phyloP scores from a whole-genome alignment of 345 rosid species.

The Combretum micranthum region DNA sequence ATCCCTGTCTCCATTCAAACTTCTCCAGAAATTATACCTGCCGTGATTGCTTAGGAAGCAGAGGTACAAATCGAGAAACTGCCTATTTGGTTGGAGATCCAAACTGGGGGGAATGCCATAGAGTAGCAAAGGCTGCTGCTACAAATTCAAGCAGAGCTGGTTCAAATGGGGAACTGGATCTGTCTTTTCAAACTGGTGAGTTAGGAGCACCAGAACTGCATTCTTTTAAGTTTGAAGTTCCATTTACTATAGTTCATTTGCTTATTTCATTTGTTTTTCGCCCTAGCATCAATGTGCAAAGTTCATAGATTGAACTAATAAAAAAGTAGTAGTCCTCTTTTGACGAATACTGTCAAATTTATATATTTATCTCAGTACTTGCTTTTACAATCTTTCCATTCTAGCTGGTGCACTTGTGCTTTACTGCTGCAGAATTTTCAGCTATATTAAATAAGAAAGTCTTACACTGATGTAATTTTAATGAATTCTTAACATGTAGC shows the following conservation, averaged over 20 bases:
- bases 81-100: conserved; percentile 37
- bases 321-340: no score
- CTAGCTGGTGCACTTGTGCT: no score
- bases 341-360: no score
- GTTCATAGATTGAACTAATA: no score
- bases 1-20: conserved; percentile 46
- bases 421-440: no score
- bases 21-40: conserved; percentile 37
- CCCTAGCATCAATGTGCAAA: no score
- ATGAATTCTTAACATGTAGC: neutral
- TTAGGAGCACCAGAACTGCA: neutral
- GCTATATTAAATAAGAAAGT: no score
- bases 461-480: no score
- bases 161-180: conserved; percentile 21
- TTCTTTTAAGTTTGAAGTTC: neutral
- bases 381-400: no score
- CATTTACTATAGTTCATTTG: neutral
- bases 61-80: conserved; percentile 5
- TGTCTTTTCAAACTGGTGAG: conserved; percentile 25
- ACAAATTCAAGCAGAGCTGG: conserved; percentile 26
- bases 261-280: neutral
- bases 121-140: conserved; percentile 40
- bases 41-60: conserved; percentile 17
- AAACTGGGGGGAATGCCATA: conserved; percentile 43
- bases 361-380: no score